Base-by-base conservation (phyloP, 2,329 filamentous ascomycete genomes). In the Fusarium beomiforme region DNA sequence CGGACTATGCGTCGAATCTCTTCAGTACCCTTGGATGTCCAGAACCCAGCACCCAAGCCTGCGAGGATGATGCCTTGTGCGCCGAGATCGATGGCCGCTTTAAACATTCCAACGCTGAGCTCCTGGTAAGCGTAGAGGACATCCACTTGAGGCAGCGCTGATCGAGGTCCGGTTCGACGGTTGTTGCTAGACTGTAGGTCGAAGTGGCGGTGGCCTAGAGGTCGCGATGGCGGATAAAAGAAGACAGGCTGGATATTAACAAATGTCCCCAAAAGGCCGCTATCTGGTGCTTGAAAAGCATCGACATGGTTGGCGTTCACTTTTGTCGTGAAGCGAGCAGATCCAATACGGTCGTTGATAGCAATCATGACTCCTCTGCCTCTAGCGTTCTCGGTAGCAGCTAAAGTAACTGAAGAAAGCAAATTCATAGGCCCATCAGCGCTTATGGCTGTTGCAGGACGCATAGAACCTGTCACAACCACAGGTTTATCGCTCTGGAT, bases 401-500 rank as follows among this genome's bases (percentile, higher is more conserved):
- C 89, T 6, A 91, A 81, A 0, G 85, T 88, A 3, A 90, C 88
- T 16, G 88, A 87, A 76, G 88, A 85, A 43, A 89, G 85, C 29
- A 91, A 83, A 77, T 91, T 91, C 75, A 88, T 84, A 19, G 88
- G 88, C 0, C 89, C 89, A 66, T 91, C 89, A 19, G 89, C 88
- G 65, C 86, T 88, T 73, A 90, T 83, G 16, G 88, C 88, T 0
- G 89, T 90, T 0, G 88, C 85, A 8, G 89, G 89, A 13, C 89
- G 83, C 89, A 91, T 91, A 21, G 89, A 85, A 8, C 89, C 89
- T 3, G 89, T 89, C 26, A 89, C 75, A 7, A 91, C 84, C 8
- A 91, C 83, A 1, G 89, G 89, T 77, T 91, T 90, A 33, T 82
- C 82, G 44, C 84, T 87, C 70, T 85, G 85, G 36, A 90, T 77